Evolutionary conservation across 2,329 filamentous ascomycete genomes (phyloP), one percentile per base, ranked within the genome.

Genomic region (Scopulariopsis brevicaulis): DNA sequence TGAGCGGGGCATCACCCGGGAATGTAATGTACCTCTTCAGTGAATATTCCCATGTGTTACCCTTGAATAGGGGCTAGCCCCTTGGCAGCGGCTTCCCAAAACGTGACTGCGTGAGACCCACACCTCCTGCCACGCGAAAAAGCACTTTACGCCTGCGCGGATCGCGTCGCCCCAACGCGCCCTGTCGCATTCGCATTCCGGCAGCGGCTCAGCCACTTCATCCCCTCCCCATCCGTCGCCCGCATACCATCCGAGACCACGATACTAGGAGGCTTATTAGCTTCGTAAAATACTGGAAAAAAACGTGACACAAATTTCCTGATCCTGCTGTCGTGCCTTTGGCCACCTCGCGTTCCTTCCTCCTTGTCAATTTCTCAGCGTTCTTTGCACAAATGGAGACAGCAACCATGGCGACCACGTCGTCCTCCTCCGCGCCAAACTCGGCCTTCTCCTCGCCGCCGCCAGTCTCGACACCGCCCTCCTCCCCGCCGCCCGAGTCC

Each of bases 81-180:
- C n/a, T n/a, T 24, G 35, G n/a, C 20, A 12, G 3, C 15, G 15
- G 10, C 12, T 43, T 15, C n/a, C 10, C 18, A 50, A 56, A 37
- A 51, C 55, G 50, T 52, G 48, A 56, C 40, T 53, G 25, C 55
- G 55, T 57, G 55, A 57, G 46, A 24, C 50, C 55, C 53, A 37
- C 46, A 50, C 20, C 53, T 22, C 4, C 32, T 37, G 22, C 34
- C 22, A 5, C 32, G 20, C 46, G 46, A 50, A 24, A 50, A 50
- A 50, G 5, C 46, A 50, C 46, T 50, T 50, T 50, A 46, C 12
- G 4, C 14, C 6, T 3, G 43, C 43, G 43, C 43, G 43, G n/a
- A 20, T 50, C 46, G 46, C 46, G 46, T 50, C 46, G 20, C 46
- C 6, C 20, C n/a, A 50, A 8, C 46, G 46, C 46, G 22, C 46